Base-by-base conservation (phyloP, 176 grass and related monocot genomes). In the Cocos nucifera region DNA sequence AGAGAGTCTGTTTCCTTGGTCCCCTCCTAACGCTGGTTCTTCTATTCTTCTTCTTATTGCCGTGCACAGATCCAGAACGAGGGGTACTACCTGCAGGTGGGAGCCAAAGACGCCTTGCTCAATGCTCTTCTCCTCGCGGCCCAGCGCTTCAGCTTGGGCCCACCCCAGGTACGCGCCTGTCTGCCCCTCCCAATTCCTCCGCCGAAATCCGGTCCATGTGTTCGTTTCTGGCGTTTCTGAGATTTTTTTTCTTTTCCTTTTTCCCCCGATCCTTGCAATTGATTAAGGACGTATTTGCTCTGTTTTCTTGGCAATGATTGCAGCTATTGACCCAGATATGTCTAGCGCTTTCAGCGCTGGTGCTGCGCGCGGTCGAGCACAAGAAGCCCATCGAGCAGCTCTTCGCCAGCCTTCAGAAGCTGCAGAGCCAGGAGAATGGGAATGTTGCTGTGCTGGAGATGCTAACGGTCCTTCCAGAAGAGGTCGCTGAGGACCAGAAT, bases 251-350 rank as follows among this genome's bases (percentile, higher is more conserved):
- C 35, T 39, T 39, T 17, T 73, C n/a, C 2, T 15, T 19, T 22
- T 4, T 22, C 2, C 53, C 28, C 3, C 6, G 59, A 61, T 50
- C 49, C 10, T 9, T 12, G 35, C 2, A 9, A 14, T 44, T 44
- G 35, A 44, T 9, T 44, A 12, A 10, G 1, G 35, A 30, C 35
- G 12, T 1, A 28, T 28, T 78, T 28, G 59, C 22, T 54, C 28
- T 69, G 27, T 57, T 19, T 59, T 77, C 35, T 44, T 14, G 35
- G 1, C 35, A 14, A 12, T 44, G 35, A 44, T 4, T 48, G 58
- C 62, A 82, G 93, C 73, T 98, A 59, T 70, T 98, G 66, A 92
- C 79, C 55, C 87, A 98, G 77, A 89, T 98, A 72, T 98, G 84
- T 78, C 81, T 98, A 22, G 93, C 79, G 18, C 82, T 92, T 19